Evolutionary conservation across 768 basidiomycete genomes (phyloP), one percentile per base, ranked within the genome.

Genomic region (Crassisporium funariophilum): DNA sequence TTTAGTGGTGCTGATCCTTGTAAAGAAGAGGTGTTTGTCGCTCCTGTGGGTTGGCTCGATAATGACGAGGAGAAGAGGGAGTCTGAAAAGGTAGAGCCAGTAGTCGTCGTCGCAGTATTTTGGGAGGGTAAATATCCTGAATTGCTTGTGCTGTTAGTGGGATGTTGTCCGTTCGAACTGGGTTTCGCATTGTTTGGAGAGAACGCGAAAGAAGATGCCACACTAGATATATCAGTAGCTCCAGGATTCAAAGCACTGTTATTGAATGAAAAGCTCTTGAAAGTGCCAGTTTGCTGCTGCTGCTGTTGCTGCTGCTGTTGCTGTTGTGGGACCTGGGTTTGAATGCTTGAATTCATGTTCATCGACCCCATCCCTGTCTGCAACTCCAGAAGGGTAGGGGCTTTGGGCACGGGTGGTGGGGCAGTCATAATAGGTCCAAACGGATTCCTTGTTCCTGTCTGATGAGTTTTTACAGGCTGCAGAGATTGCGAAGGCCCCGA

Each of bases 381-480:
- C 11, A 98, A 68, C 59, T 97, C 88, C 67, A 88, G 80, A 59
- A 98, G 70, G 2, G 90, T 92, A 8, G 88, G 91, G 21, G 75
- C 79, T 62, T 84, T 88, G 1, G 90, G 88, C 20, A 89, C 73
- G 5, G 77, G 74, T 12, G 88, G 83, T 1, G 84, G 79, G 17
- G 81, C 70, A 7, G 77, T 75, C 4, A 78, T 73, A 4, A 89
- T 81, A 22, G 82, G 79, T 5, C 93, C 95, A 53, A 99, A 99
- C 3, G 97, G 97, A 75, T 99, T 99, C 55, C 83, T 84, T 5
- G 91, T 91, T 20, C 97, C 95, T 3, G 97, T 99, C 63, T 88
- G 83, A 63, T 98, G 95, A 5, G 93, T 77, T 57, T 82, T 84
- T 20, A 98, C 77, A 5, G 84, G 82, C 58, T 85, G 82, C 2